These are phyloP conservation scores for Rickenella mellea DNA, from an alignment of 768 basidiomycete genomes.

Conservation along the genomic window DNA sequence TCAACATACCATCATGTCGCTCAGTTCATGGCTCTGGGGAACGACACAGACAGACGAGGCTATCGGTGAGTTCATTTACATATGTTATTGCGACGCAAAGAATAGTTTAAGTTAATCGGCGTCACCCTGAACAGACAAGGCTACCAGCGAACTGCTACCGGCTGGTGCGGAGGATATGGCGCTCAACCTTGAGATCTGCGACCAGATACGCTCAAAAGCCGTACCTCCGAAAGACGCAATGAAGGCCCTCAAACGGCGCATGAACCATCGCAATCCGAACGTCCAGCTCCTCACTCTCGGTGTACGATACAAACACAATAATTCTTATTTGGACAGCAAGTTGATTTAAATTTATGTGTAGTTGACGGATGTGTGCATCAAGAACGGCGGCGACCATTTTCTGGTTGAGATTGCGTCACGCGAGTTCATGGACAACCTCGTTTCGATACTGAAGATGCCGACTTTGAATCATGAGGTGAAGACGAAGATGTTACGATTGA, in stretches of 20 bases:
- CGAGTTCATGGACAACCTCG: constrained; percentile 91
- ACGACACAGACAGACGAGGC: constrained; percentile 76
- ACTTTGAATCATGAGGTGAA: constrained; percentile 75
- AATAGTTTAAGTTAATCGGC: too few species aligned
- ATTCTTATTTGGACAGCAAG: too few species aligned
- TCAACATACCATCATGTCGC: constrained; percentile 35
- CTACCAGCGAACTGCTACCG: constrained; percentile 85
- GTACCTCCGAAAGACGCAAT: constrained; percentile 80
- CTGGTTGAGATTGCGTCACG: constrained; percentile 74
- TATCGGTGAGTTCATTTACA: constrained; percentile 45
- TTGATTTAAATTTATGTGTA: constrained; percentile 19
- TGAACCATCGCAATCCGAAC: constrained; percentile 93
- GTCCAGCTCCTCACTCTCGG: constrained; percentile 82
- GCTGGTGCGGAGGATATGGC: constrained; percentile 84
- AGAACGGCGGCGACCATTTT: constrained; percentile 95
- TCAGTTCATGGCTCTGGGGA: constrained; percentile 72
- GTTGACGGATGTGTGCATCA: constrained; percentile 87
- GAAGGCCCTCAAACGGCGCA: constrained; percentile 76
- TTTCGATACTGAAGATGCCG: constrained; percentile 77
- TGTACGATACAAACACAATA: constrained; percentile 43
- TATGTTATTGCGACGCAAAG: not conserved
- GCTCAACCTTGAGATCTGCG: constrained; percentile 89
- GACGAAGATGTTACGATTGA: constrained; percentile 58
- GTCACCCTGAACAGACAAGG: constrained; percentile 55
- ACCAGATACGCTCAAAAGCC: constrained; percentile 90